Evolutionary conservation across 2,329 filamentous ascomycete genomes (phyloP).

Genomic region (Fusarium sterilihyphosum): DNA sequence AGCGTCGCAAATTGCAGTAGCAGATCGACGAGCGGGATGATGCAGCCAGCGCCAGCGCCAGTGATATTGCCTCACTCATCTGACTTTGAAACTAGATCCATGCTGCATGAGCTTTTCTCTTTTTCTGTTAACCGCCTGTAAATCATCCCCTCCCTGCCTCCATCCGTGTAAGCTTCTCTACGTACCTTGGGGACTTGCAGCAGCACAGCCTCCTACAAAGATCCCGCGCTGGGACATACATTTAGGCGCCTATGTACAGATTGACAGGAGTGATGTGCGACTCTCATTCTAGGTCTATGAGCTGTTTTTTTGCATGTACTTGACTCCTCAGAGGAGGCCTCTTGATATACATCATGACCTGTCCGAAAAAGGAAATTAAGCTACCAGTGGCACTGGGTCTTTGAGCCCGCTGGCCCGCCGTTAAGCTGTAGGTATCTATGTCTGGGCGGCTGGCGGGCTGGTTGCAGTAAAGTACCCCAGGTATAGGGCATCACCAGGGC

Average conservation of each 20-base stretch:
- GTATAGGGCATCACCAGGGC: neutral
- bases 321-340: constrained; percentile 27
- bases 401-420: constrained; percentile 7
- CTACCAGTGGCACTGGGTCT: constrained; percentile 16
- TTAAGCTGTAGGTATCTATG: neutral
- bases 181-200: neutral
- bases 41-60: neutral
- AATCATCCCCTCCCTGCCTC: constrained; percentile 7
- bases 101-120: constrained; percentile 4
- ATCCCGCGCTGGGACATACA: constrained; percentile 12
- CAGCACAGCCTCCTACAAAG: constrained; percentile 34
- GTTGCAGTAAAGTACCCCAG: neutral
- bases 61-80: constrained; percentile 26
- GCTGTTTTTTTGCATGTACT: constrained; percentile 24
- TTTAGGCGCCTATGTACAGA: neutral
- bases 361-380: constrained; percentile 27
- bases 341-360: constrained; percentile 12
- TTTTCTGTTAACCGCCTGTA: constrained; percentile 10
- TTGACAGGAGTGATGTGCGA: neutral
- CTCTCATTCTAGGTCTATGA: constrained; percentile 4
- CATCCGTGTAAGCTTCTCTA: constrained; percentile 14
- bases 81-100: constrained; percentile 19
- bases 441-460: neutral
- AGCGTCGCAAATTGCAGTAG: neutral
- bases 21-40: constrained; percentile 17